These are phyloP conservation scores for Verbascum thapsus DNA, from an alignment of 257 asterid species.

Conservation along the genomic window DNA sequence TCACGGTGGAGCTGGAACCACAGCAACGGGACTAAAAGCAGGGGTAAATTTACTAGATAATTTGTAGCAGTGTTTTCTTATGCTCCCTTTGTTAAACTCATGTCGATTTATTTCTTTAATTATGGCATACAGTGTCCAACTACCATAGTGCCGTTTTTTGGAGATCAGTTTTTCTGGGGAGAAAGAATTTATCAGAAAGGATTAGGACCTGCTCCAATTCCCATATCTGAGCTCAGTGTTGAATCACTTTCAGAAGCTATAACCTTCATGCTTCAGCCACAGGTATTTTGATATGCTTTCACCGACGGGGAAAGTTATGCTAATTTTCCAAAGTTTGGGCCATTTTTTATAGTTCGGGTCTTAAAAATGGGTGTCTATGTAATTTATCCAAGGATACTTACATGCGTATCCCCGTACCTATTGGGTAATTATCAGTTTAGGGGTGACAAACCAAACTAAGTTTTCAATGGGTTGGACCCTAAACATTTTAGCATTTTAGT, in stretches of 20 bases:
- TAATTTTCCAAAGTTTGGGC: too few species aligned
- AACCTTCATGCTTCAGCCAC: constrained; percentile 89
- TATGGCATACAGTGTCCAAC: constrained; percentile 85
- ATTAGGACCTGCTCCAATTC: constrained; percentile 86
- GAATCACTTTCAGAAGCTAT: constrained; percentile 90
- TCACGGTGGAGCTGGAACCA: constrained; percentile 99
- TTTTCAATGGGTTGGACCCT: too few species aligned
- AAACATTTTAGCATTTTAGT: too few species aligned
- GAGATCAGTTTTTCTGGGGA: constrained; percentile 99
- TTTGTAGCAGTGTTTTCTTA: neutral
- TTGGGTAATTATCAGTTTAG: too few species aligned
- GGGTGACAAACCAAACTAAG: too few species aligned
- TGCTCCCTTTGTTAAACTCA: neutral
- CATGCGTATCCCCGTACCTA: too few species aligned
- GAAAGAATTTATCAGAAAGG: constrained; percentile 76
- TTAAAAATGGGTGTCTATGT: too few species aligned
- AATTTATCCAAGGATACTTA: too few species aligned
- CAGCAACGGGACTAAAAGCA: constrained; percentile 91
- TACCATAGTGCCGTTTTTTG: constrained; percentile 92
- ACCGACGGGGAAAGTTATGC: too few species aligned
- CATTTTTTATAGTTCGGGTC: too few species aligned
- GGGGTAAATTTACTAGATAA: constrained; percentile 56
- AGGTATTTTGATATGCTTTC: constrained; percentile 41
- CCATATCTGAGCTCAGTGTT: constrained; percentile 72
- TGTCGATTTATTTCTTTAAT: neutral